A percentile compares a stretch with the other conserved stretches of the same genome.
phyloP scores from a whole-genome alignment of 768 basidiomycete genomes.

The Termitomyces sp. region DNA sequence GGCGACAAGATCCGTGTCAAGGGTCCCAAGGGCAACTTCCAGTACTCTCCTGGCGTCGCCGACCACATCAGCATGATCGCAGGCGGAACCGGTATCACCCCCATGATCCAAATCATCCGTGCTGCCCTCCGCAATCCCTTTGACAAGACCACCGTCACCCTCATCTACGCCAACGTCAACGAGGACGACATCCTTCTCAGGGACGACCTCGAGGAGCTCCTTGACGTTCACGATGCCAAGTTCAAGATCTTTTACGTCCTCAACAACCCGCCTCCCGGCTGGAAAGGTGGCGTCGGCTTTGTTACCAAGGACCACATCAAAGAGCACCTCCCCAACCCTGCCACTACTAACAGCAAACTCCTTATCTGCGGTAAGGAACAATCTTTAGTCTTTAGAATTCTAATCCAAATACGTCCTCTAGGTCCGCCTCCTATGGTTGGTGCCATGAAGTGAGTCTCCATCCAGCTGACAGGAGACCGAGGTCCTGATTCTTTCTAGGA shows the following conservation, averaged over 20 bases:
- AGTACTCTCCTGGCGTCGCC: slow-evolving; percentile 71
- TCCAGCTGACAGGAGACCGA: slow-evolving; percentile 1
- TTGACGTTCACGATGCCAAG: slow-evolving; percentile 47
- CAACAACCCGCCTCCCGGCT: slow-evolving; percentile 87
- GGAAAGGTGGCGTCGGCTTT: slow-evolving; percentile 91
- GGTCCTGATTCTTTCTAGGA: slow-evolving; percentile 42
- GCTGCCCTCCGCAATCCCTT: slow-evolving; percentile 87
- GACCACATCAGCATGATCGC: slow-evolving; percentile 93
- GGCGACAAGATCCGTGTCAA: slow-evolving; percentile 90
- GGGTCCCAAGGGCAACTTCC: slow-evolving; percentile 96
- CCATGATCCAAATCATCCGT: slow-evolving; percentile 98
- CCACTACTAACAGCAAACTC: slow-evolving; percentile 69
- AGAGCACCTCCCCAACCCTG: slow-evolving; percentile 66
- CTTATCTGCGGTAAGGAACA: slow-evolving; percentile 69
- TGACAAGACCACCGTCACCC: slow-evolving; percentile 77
- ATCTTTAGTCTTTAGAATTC: background rate
- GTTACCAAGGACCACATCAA: slow-evolving; percentile 92
- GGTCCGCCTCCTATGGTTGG: slow-evolving; percentile 58
- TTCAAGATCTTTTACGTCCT: slow-evolving; percentile 90
- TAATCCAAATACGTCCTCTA: slow-evolving; percentile 22
- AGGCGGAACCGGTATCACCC: slow-evolving; percentile 97
- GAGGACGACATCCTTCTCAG: slow-evolving; percentile 89
- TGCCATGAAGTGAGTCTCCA: slow-evolving; percentile 47
- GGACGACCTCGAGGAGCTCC: slow-evolving; percentile 81
- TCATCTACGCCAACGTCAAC: slow-evolving; percentile 97